Percentiles rank a stretch among this genome's conserved stretches.
These are phyloP conservation scores for Rubia yunnanensis DNA, from an alignment of 257 asterid species.

Conservation along the genomic window DNA sequence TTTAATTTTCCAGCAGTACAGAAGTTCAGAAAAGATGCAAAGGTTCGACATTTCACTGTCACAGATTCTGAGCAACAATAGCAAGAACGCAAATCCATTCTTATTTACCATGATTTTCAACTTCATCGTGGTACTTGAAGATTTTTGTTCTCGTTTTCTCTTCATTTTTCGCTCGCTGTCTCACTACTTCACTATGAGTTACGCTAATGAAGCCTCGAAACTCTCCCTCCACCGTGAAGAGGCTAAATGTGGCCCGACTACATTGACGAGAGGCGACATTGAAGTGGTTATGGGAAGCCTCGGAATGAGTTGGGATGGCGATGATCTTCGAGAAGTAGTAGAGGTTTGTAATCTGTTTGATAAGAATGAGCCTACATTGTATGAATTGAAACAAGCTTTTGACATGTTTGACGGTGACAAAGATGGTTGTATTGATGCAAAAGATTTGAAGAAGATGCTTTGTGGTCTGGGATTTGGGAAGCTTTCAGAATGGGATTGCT, in stretches of 20 bases:
- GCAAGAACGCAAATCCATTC: slow-evolving; percentile 15
- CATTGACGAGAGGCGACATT: slow-evolving; percentile 15
- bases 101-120: slow-evolving; percentile 19
- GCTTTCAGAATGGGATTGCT: slow-evolving; percentile 22
- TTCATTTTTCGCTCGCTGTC: neutral
- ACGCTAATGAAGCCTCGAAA: neutral
- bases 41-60: slow-evolving; percentile 3
- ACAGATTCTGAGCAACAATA: slow-evolving; percentile 1
- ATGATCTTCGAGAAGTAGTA: neutral
- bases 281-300: slow-evolving; percentile 29
- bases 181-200: neutral
- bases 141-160: slow-evolving; percentile 19
- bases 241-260: neutral
- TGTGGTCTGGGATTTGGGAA: slow-evolving; percentile 27
- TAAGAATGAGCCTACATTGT: slow-evolving; percentile 18
- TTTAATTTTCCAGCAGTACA: neutral
- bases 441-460: slow-evolving; percentile 32
- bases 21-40: slow-evolving; percentile 6
- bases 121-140: slow-evolving; percentile 20
- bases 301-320: slow-evolving; percentile 15
- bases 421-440: slow-evolving; percentile 50
- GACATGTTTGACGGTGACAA: slow-evolving; percentile 35
- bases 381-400: slow-evolving; percentile 45
- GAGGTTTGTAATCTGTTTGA: slow-evolving; percentile 30
- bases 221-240: neutral